phyloP scores from a whole-genome alignment of 2,329 filamentous ascomycete species.

The Didymella exigua region DNA sequence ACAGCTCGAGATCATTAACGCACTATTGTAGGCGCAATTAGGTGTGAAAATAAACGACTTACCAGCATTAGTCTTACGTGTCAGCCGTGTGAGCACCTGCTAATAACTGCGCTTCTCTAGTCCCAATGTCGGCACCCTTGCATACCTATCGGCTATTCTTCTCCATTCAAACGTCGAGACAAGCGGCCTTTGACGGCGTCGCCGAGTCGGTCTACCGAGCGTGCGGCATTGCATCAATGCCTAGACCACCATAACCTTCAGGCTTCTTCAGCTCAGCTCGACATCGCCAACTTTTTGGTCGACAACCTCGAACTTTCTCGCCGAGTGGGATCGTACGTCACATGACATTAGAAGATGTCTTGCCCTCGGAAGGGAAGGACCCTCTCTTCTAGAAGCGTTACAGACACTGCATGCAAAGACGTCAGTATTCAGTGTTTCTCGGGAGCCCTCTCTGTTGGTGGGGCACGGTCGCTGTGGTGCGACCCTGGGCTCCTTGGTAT shows the following conservation, averaged over 20 bases:
- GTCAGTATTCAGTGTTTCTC: constrained; percentile 22
- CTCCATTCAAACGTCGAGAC: constrained; percentile 25
- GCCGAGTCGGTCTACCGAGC: constrained; percentile 26
- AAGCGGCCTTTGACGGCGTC: constrained; percentile 22
- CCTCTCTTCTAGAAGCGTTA: constrained; percentile 40
- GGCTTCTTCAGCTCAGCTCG: constrained; percentile 28
- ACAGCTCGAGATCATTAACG: constrained; percentile 71
- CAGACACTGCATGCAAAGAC: constrained; percentile 38
- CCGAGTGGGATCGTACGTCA: constrained; percentile 33
- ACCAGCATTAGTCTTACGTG: constrained; percentile 1
- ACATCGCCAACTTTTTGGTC: constrained; percentile 5
- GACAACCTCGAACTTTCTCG: neutral
- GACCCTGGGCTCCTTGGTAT: constrained; percentile 22
- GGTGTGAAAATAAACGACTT: constrained; percentile 10
- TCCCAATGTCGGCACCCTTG: constrained; percentile 1
- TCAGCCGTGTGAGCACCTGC: constrained; percentile 1
- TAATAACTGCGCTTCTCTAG: neutral
- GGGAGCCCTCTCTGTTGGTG: constrained; percentile 12
- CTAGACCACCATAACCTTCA: constrained; percentile 12
- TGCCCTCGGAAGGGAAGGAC: constrained; percentile 10
- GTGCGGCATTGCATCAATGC: constrained; percentile 23
- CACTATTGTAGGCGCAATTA: constrained; percentile 49
- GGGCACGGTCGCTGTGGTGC: constrained; percentile 32
- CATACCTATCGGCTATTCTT: constrained; percentile 17
- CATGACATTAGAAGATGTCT: constrained; percentile 37